Conservation (phyloP, 1,284 basidiomycete species). For the Vanrija humicola region DNA sequence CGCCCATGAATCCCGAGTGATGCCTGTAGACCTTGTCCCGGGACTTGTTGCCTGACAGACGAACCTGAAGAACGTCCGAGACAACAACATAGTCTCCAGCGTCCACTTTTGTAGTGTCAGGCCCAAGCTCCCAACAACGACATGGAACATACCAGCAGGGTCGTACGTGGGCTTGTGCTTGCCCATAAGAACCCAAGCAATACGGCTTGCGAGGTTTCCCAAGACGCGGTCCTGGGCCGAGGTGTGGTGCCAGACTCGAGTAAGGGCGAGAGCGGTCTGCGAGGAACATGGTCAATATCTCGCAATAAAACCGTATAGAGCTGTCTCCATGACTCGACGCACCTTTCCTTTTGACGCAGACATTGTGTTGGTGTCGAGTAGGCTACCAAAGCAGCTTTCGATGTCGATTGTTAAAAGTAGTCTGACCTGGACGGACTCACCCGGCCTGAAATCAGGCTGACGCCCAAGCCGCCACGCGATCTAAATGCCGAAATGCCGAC, state of each 20-base stretch:
- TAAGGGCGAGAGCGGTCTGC: conserved; percentile 88
- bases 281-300: neutral
- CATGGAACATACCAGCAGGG: conserved; percentile 63
- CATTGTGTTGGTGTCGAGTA: conserved; percentile 5
- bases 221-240: conserved; percentile 84
- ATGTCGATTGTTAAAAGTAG: neutral
- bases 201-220: conserved; percentile 87
- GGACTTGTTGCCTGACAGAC: conserved; percentile 84
- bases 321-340: conserved; percentile 4
- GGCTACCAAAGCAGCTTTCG: neutral
- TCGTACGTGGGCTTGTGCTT: conserved; percentile 99
- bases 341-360: conserved; percentile 36
- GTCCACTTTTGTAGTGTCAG: conserved; percentile 61
- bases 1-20: conserved; percentile 91
- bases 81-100: conserved; percentile 98
- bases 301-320: neutral
- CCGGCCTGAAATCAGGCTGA: neutral
- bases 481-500: conserved; percentile 1
- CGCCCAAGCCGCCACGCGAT: neutral
- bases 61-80: conserved; percentile 78
- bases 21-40: conserved; percentile 83
- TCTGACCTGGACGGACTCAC: neutral
- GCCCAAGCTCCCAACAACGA: too few species aligned
- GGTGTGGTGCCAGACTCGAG: conserved; percentile 92
- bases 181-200: conserved; percentile 94